phyloP scores from a whole-genome alignment of 106 monocot species.

The Amphibolis antarctica region DNA sequence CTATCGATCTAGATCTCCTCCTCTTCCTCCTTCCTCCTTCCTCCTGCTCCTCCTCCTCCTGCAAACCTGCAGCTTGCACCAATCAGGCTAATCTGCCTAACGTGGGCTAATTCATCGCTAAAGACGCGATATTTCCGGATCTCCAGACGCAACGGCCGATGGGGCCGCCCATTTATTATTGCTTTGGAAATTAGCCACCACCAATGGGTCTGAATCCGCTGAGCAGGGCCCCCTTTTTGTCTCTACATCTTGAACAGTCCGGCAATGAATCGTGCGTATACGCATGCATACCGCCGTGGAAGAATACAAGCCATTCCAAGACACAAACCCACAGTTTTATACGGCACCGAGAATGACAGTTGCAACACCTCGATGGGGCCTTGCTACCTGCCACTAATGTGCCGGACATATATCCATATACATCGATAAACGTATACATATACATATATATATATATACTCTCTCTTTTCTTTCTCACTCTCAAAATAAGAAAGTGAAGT shows the following conservation, averaged over 20 bases:
- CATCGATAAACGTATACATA: no score
- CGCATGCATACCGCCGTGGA: no score
- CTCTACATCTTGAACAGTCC: not conserved
- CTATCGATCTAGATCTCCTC: not conserved
- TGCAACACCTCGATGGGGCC: not conserved
- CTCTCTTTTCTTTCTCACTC: no score
- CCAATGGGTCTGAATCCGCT: not conserved
- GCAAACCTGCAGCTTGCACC: not conserved
- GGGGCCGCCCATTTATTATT: not conserved
- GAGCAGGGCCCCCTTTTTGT: not conserved
- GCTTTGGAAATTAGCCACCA: not conserved
- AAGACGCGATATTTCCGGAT: constrained; percentile 8
- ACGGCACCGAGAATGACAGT: not conserved
- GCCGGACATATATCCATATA: no score
- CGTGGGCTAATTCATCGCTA: constrained; percentile 1
- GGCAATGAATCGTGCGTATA: not conserved
- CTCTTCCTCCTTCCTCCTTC: not conserved
- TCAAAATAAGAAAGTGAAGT: no score
- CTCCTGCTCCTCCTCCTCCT: not conserved
- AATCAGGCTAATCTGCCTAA: not conserved
- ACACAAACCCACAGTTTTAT: not conserved
- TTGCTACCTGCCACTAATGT: no score
- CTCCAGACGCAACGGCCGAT: not conserved
- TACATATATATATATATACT: no score
- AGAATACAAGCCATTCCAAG: not conserved